These are phyloP conservation scores for Theobroma cacao DNA, from an alignment of 345 rosid genomes.

Conservation along the genomic window DNA sequence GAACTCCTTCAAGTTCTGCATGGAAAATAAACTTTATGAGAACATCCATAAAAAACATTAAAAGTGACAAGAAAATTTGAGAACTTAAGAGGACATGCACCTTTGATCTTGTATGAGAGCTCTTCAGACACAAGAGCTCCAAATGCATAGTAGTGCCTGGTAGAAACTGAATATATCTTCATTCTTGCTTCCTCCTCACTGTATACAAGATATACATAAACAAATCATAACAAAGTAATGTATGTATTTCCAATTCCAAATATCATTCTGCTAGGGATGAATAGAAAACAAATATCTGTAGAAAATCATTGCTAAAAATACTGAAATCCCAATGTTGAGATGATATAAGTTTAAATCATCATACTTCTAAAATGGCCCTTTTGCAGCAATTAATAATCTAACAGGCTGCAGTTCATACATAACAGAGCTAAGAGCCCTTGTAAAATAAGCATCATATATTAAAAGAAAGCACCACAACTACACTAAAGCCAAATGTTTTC, in stretches of 20 bases:
- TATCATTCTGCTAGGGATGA: not conserved
- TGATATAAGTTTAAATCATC: not conserved
- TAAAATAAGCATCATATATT: too few relatives aligned
- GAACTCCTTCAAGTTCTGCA: constrained; percentile 71
- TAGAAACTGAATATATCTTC: constrained; percentile 85
- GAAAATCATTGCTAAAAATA: not conserved
- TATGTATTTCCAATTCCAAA: not conserved
- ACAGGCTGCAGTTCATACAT: not conserved
- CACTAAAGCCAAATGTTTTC: not conserved
- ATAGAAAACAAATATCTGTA: not conserved
- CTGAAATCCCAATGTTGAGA: not conserved
- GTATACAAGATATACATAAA: not conserved
- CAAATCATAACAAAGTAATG: not conserved
- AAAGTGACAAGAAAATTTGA: not conserved
- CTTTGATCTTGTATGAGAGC: constrained; percentile 69
- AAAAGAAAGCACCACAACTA: not conserved
- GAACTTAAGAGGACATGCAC: constrained; percentile 25
- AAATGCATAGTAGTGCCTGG: constrained; percentile 75
- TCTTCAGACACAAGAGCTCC: constrained; percentile 85
- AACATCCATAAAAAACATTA: not conserved
- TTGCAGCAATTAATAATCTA: not conserved
- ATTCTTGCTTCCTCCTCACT: constrained; percentile 90
- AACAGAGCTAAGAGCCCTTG: not conserved
- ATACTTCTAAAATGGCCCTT: not conserved
- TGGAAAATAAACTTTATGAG: not conserved